Evolutionary conservation across 2,329 filamentous ascomycete genomes (phyloP).

Genomic region (Thelonectria blattea): DNA sequence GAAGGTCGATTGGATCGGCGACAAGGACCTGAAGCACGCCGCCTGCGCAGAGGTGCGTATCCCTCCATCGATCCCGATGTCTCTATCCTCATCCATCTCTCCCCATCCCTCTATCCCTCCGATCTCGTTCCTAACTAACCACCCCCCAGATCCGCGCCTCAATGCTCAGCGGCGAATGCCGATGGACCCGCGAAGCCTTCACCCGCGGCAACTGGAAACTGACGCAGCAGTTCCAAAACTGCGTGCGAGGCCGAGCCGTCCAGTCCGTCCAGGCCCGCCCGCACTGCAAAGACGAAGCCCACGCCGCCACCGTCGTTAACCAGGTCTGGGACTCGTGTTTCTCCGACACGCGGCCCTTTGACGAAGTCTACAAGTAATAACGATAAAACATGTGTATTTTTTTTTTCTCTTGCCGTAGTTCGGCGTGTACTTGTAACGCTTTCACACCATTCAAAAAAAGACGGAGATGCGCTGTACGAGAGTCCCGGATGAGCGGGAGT

Average conservation of each 20-base stretch:
- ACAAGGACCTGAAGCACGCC: slow-evolving; percentile 80
- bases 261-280: slow-evolving; percentile 80
- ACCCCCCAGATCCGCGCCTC: slow-evolving; percentile 79
- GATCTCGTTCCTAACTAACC: neutral
- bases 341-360: slow-evolving; percentile 90
- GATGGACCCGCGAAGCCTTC: slow-evolving; percentile 87
- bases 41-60: slow-evolving; percentile 84
- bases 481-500: slow-evolving; percentile 2
- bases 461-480: slow-evolving; percentile 7
- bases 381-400: slow-evolving; percentile 3
- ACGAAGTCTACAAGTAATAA: slow-evolving; percentile 85
- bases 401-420: neutral
- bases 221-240: slow-evolving; percentile 92
- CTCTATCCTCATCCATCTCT: too few species aligned
- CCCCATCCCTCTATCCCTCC: too few species aligned
- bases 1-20: slow-evolving; percentile 80
- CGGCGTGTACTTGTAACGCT: slow-evolving; percentile 10
- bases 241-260: slow-evolving; percentile 82
- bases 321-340: slow-evolving; percentile 99
- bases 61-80: too few species aligned
- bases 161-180: slow-evolving; percentile 91
- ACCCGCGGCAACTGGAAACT: slow-evolving; percentile 85
- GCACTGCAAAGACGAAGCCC: slow-evolving; percentile 80
- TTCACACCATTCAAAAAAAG: neutral
- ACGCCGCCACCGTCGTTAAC: slow-evolving; percentile 88